Evolutionary conservation across 108 stramenopile genomes (phyloP), one percentile per base, ranked within the genome.

Genomic region (Discostella pseudostelligera): DNA sequence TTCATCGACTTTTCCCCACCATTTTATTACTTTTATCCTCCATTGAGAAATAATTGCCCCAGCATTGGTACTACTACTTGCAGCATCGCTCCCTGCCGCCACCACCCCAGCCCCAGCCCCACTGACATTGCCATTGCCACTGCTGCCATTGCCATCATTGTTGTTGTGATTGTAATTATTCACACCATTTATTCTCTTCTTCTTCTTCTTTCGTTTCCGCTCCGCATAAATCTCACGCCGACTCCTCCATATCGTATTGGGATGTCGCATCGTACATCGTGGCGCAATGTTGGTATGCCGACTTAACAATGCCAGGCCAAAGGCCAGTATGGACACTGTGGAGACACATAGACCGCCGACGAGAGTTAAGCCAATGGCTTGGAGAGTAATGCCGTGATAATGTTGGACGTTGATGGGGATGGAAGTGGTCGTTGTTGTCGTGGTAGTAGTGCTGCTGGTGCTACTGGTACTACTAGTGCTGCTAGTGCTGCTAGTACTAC

Each of bases 241-340:
- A 3, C 64, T 50, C 43, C 64, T 59, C 47, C 44, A 85, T 71
- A 92, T 88, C 50, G 86, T 86, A 39, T 81, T 73, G 8, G 58
- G 62, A 56, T 86, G 86, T 4, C 90, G 60, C 0, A 84, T 87
- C 21, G 84, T 76, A 62, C 85, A 86, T 9, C 90, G 82, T 0
- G 87, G 85, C 3, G 90, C 90, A 28, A 92, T 59, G 45, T 84
- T 74, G 21, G 69, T 57, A 42, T 40, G 62, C 53, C 84, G 70
- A 7, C 21, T 22, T 32, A 54, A 40, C 2, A 88, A 70, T 6
- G 86, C 87, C 9, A 70, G 40, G 26, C 85, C 85, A 62, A 92
- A 92, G 3, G 68, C 70, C 10, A 65, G 21, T 22, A 86, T 59
- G n/a, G 85, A 61, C 17, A 80, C 21, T 4, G 46, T 3, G 24